These are phyloP conservation scores for Beauveria sp. DNA, from an alignment of 2,329 filamentous ascomycete species.

Conservation along the genomic window DNA sequence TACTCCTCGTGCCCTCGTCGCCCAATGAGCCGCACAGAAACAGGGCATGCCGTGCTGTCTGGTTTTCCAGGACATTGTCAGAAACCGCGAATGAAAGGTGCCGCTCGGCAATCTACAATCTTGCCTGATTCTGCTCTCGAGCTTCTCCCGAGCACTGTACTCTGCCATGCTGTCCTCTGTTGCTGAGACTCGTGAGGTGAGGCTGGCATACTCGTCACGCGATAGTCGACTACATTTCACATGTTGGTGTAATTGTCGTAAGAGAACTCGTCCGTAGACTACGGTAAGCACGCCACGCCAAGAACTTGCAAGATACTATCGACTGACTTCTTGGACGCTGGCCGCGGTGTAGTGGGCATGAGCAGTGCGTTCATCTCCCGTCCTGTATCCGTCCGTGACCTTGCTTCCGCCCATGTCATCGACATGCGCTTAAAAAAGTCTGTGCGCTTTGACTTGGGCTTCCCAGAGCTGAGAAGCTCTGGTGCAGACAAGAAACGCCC, in stretches of 20 bases:
- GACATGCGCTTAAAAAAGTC: background rate
- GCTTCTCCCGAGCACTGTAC: background rate
- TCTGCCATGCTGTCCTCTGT: background rate
- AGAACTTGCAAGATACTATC: background rate
- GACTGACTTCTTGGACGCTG: background rate
- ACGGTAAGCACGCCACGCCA: background rate
- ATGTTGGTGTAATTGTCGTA: slow-evolving; percentile 5
- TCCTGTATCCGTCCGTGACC: background rate
- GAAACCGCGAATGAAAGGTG: background rate
- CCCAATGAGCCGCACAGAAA: background rate
- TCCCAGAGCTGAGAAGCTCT: background rate
- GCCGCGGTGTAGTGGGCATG: background rate
- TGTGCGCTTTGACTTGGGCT: background rate
- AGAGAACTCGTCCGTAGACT: background rate
- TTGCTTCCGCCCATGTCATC: background rate
- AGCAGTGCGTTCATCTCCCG: slow-evolving; percentile 1
- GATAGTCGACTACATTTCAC: background rate
- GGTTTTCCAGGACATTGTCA: background rate
- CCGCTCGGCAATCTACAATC: background rate
- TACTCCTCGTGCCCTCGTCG: background rate
- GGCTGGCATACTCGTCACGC: background rate
- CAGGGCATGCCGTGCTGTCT: background rate
- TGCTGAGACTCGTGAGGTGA: background rate
- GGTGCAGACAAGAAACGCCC: background rate
- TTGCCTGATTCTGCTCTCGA: background rate